Base-by-base conservation (phyloP, 148 eudicot species). In the Persicaria tinctoria region DNA sequence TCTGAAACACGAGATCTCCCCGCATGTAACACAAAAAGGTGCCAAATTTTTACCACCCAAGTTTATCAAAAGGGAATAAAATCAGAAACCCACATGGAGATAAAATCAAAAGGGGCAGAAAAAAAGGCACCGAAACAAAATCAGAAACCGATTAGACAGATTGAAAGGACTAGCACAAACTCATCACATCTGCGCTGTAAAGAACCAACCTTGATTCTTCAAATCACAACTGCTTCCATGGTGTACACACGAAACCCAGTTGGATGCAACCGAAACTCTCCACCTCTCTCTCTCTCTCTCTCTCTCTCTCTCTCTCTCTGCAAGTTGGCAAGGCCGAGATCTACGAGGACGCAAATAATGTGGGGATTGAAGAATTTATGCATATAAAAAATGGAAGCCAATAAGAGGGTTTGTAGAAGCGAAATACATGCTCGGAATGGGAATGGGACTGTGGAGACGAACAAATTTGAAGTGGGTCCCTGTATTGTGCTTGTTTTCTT, bases 401-500 rank as follows among this genome's bases (percentile, higher is more conserved):
- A 63, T 63, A 27, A 45, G 45, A 63, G 45, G 69, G 38, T 38
- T 63, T 57, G 32, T 57, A 20, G 46, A 63, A 63, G 69, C 69
- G 23, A 63, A 63, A 12, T 27, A 27, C 32, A 27, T 63, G 69
- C 53, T 63, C 12, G 69, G 10, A 32, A 32, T 32, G 41, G 41
- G 41, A 32, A 32, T 38, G 46, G 38, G 32, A 23, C 11, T 27
- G 46, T 32, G 69, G 38, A 23, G 46, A 63, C 46, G 46, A 63
- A 63, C 69, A 63, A 63, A 50, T 50, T 50, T 1, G 12, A 50
- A 50, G 69, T 63, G 69, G 69, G 69, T 27, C 69, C 69, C 69
- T 45, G 46, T 32, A 63, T 63, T 63, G 6, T 27, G 13, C 44
- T 63, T 63, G 69, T 63, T 9, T 63, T 63, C 68, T 63, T 63